These are phyloP conservation scores for Hydnomerulius pinastri DNA, from an alignment of 768 basidiomycete species.

Conservation along the genomic window DNA sequence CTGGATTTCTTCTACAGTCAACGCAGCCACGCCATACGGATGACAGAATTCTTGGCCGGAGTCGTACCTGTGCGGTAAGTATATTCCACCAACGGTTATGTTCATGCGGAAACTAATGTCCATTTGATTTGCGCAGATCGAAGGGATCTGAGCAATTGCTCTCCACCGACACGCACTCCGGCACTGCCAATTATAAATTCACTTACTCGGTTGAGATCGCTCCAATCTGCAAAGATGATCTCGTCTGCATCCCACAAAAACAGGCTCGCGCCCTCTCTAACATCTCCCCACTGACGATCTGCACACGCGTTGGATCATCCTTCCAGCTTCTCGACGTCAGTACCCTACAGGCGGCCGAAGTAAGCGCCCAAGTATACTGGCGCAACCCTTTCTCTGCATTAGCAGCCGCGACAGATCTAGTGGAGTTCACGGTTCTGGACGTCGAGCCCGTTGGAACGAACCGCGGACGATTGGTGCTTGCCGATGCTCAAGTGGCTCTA, in stretches of 20 bases:
- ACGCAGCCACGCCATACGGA: conserved; percentile 90
- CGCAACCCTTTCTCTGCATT: conserved; percentile 86
- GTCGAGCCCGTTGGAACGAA: conserved; percentile 78
- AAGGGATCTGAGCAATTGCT: conserved; percentile 95
- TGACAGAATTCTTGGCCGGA: conserved; percentile 89
- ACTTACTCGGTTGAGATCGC: conserved; percentile 97
- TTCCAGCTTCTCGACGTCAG: conserved; percentile 89
- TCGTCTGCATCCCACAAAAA: conserved; percentile 85
- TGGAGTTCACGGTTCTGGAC: conserved; percentile 95
- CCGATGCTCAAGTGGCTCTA: conserved; percentile 88
- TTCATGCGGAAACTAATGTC: background rate
- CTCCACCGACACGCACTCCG: conserved; percentile 88
- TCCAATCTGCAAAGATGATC: conserved; percentile 97
- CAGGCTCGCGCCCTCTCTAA: conserved; percentile 83
- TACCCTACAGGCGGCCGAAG: conserved; percentile 82
- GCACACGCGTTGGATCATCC: conserved; percentile 89
- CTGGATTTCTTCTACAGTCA: conserved; percentile 96
- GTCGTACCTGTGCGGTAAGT: conserved; percentile 87
- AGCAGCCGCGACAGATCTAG: conserved; percentile 78
- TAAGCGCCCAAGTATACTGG: conserved; percentile 83
- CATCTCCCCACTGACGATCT: conserved; percentile 85
- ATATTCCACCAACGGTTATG: background rate
- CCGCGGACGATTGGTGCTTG: conserved; percentile 78
- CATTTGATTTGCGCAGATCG: conserved; percentile 47
- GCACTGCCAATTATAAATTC: conserved; percentile 95